phyloP scores from a whole-genome alignment of 1,284 basidiomycete genomes.

The Heterobasidion annosum region DNA sequence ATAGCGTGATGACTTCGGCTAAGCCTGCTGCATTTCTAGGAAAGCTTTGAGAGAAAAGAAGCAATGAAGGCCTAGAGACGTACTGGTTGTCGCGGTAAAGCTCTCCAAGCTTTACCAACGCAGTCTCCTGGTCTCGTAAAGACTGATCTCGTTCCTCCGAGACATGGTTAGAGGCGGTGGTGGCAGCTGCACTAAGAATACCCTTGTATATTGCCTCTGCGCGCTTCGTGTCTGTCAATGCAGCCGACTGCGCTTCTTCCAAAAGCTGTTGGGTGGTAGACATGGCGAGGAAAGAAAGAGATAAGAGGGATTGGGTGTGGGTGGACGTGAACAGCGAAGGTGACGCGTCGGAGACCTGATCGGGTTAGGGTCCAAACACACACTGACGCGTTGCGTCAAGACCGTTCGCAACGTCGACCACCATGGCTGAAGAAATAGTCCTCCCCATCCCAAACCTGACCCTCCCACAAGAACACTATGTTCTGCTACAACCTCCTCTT shows the following conservation, averaged over 20 bases:
- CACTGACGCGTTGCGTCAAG: constrained; percentile 21
- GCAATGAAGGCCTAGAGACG: constrained; percentile 17
- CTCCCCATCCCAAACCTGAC: constrained; percentile 81
- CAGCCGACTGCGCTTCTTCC: constrained; percentile 37
- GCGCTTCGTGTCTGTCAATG: constrained; percentile 33
- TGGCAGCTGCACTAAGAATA: constrained; percentile 29
- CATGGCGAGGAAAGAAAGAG: constrained; percentile 13
- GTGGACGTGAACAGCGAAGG: not conserved
- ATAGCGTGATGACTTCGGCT: constrained; percentile 81
- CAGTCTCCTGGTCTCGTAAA: constrained; percentile 80
- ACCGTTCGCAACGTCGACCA: constrained; percentile 7
- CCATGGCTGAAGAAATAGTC: constrained; percentile 79
- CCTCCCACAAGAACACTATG: constrained; percentile 72
- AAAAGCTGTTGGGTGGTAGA: constrained; percentile 38
- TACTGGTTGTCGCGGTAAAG: constrained; percentile 84
- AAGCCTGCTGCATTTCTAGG: constrained; percentile 77
- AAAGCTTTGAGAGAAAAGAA: not conserved
- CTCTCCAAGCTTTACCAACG: constrained; percentile 81
- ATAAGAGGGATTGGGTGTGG: not conserved
- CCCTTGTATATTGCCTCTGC: constrained; percentile 67
- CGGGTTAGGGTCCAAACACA: constrained; percentile 17
- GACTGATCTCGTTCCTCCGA: constrained; percentile 33
- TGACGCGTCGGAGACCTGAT: not conserved
- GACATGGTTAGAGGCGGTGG: constrained; percentile 21
- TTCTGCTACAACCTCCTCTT: constrained; percentile 56